These are phyloP conservation scores for Ustilago vetiveriae DNA, from an alignment of 1,284 basidiomycete species.

Conservation along the genomic window DNA sequence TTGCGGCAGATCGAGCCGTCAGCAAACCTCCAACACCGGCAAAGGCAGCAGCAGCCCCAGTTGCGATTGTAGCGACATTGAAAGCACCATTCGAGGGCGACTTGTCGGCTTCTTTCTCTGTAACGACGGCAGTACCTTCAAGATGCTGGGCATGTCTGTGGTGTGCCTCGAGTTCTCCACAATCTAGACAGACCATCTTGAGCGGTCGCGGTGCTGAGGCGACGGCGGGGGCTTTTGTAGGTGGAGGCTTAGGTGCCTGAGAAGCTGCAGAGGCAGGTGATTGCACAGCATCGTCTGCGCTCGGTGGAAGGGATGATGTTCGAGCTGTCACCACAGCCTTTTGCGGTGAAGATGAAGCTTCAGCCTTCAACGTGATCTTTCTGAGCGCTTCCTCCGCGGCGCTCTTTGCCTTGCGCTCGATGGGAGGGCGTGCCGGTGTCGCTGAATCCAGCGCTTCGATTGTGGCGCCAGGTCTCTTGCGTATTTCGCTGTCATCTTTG, in stretches of 20 bases:
- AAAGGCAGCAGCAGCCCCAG: slow-evolving; percentile 35
- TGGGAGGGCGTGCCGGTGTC: slow-evolving; percentile 10
- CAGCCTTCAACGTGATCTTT: slow-evolving; percentile 26
- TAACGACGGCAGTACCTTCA: slow-evolving; percentile 10
- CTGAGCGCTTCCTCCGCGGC: slow-evolving; percentile 48
- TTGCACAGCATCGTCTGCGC: slow-evolving; percentile 26
- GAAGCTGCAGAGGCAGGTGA: neutral
- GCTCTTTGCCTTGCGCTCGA: slow-evolving; percentile 20
- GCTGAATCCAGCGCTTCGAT: slow-evolving; percentile 8
- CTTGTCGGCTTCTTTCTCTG: neutral
- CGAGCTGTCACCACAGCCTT: slow-evolving; percentile 26
- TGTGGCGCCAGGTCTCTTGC: slow-evolving; percentile 18
- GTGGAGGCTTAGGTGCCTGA: neutral
- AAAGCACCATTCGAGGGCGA: neutral
- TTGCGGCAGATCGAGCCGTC: slow-evolving; percentile 2
- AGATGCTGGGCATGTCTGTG: slow-evolving; percentile 36
- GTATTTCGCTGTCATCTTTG: slow-evolving; percentile 45
- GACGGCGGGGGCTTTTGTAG: too few relatives aligned
- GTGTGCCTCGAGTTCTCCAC: slow-evolving; percentile 44
- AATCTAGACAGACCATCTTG: slow-evolving; percentile 52
- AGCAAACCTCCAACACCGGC: slow-evolving; percentile 30
- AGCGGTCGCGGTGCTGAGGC: slow-evolving; percentile 23
- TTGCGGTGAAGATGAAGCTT: slow-evolving; percentile 8
- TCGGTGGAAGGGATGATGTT: slow-evolving; percentile 30
- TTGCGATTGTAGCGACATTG: slow-evolving; percentile 12